Evolutionary conservation across 495 filamentous ascomycete species (phyloP), one percentile per base, ranked within the genome.

Genomic region (Penicillium psychrofluorescens): DNA sequence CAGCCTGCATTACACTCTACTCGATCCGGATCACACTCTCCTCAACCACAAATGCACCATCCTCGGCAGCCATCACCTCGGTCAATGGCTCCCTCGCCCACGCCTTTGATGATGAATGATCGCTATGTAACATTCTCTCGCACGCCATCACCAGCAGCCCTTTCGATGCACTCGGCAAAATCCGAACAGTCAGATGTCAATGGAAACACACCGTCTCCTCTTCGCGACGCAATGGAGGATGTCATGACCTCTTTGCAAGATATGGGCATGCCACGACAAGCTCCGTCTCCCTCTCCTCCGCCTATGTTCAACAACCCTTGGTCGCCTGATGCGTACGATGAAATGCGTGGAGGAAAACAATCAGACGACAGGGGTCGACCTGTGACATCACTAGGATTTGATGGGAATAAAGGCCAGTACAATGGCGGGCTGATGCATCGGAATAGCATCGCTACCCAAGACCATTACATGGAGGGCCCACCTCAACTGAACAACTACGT

Each of bases 181-280:
- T 60, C 73, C 36, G 74, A 81, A 10, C 79, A 79, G 10, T 86
- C 85, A 11, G 75, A 70, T 34, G 67, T 61, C 1, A 72, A 75
- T 35, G 84, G 84, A 2, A 75, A 88, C 50, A 98, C 92, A 0
- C 92, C 92, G 5, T 95, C 92, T 9, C 94, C 92, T 1, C 63
- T 99, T 2, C 72, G 91, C 38, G 85, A 89, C 60, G 92, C 92
- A 0, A 97, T 97, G 91, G 90, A 96, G 56, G 92, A 94, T 68
- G 90, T 99, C 10, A 97, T 97, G 81, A 89, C 90, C 46, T 95
- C 92, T 29, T 66, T 99, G 40, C 79, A 97, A 59, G 88, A 88
- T 50, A 88, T 99, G 81, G 84, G 81, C 12, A 72, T 85, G 51
- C 68, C 77, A 28, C 68, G 70, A 48, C 70, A 75, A 33, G 63